Evolutionary conservation across 1,139 yeast species (phyloP), one percentile per base, ranked within the genome.

Genomic region (Diutina ranongensis): DNA sequence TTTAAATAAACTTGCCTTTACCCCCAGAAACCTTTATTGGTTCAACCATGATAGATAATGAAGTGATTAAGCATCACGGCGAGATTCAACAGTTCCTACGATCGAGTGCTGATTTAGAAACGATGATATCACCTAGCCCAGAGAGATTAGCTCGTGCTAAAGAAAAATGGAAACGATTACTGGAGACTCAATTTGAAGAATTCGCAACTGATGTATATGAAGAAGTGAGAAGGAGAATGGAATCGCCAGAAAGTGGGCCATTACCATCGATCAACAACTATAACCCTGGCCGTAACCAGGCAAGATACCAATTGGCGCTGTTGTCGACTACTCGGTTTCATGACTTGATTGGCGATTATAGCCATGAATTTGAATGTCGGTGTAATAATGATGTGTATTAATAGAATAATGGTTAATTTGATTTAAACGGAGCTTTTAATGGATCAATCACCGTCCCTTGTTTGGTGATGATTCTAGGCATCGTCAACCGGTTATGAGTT

Each of bases 391-490:
- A 5, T 9, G 8, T 31, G 13, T 12, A 31, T 31, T 31, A 31
- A 12, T 31, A 31, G 15, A 34, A 4, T 15, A 7, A 8, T 34
- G 36, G 5, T 22, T 22, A 38, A 15, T 38, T 38, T 21, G 31
- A 21, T 25, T 38, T 38, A 32, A 38, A 38, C 4, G 42, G 42
- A 13, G 42, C 42, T 25, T 38, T 84, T 55, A 92, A 65, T 31
- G 98, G 98, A 62, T 88, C 95, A 53, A 92, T 86, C 46, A 89
- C 92, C 49, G 77, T 72, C 57, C 97, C 97, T 55, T 86, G 88
- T 63, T 88, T 88, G 49, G 86, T 81, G 52, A 86, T 72, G 42
- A 92, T 80, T 57, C 86, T 74, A 44, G 98, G 98, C 78, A 85
- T 88, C 49, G 94, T 86, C 55, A 86, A 67, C 59, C 78, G 78